A percentile compares a stretch with the other conserved stretches of the same genome.
These are phyloP conservation scores for Russula lepida DNA, from an alignment of 768 basidiomycete genomes.

Conservation along the genomic window DNA sequence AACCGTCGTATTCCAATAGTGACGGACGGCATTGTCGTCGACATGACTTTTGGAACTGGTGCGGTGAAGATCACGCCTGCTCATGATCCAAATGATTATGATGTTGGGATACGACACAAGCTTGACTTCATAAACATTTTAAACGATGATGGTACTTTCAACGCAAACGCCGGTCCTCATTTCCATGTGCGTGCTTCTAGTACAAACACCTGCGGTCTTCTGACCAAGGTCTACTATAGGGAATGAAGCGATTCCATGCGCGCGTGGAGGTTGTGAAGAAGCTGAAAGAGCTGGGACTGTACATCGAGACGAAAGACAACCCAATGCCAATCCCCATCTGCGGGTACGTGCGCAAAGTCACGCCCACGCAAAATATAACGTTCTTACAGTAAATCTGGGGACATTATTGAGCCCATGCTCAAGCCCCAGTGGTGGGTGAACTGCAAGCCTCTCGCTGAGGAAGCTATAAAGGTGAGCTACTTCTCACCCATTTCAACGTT, in stretches of 20 bases:
- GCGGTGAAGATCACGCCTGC: conserved; percentile 99
- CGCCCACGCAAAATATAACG: not conserved
- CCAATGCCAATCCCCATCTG: conserved; percentile 96
- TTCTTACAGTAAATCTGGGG: conserved; percentile 76
- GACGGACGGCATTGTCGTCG: conserved; percentile 72
- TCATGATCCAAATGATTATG: conserved; percentile 96
- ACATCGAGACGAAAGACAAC: conserved; percentile 89
- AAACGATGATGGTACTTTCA: conserved; percentile 95
- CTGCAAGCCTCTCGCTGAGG: conserved; percentile 84
- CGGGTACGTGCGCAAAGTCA: conserved; percentile 39
- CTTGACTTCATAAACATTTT: conserved; percentile 90
- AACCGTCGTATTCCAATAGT: conserved; percentile 82
- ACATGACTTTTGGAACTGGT: conserved; percentile 95
- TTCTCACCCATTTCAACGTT: not conserved
- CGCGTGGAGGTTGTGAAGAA: conserved; percentile 75
- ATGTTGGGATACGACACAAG: conserved; percentile 80
- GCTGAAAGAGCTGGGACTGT: conserved; percentile 77
- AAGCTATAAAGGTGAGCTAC: conserved; percentile 64
- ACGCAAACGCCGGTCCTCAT: conserved; percentile 72
- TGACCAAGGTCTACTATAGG: conserved; percentile 34
- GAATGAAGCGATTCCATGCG: conserved; percentile 98
- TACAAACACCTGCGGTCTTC: not conserved
- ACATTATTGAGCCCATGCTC: conserved; percentile 88
- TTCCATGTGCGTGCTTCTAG: conserved; percentile 46
- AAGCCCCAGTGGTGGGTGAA: conserved; percentile 99